Base-by-base conservation (phyloP, 805 yeast genomes). In the Teunomyces kruisii region DNA sequence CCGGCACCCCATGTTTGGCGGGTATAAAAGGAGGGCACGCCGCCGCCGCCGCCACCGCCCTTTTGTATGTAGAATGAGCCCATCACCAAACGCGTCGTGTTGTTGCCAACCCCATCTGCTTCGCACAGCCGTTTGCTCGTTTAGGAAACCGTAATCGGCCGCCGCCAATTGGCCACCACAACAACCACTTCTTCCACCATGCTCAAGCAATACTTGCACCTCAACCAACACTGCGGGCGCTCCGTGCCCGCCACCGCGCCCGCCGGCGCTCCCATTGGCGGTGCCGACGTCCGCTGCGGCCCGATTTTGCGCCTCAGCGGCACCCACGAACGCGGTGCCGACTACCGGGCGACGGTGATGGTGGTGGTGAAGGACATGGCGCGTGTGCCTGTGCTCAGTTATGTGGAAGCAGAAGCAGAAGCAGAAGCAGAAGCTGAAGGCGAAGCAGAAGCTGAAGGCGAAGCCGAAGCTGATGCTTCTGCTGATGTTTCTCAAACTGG, bases 241-340 rank as follows among this genome's bases (percentile, higher is more conserved):
- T 5, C 55, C 16, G 62, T 62, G 5, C 74, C 75, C 13, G 56
- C 56, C 12, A 43, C 51, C 26, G 50, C 58, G 36, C 76, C 76
- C 2, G 47, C 46, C 8, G 54, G 56, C 2, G 59, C 56, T 8
- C 56, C 58, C 12, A 43, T 63, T 28, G 63, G 55, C n/a, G 65
- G 63, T 6, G 44, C 73, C n/a, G 74, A 76, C 32, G 69, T 83
- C 15, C 67, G 74, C 40, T 83, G 88, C 59, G 98, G 98, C 1
- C 98, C 98, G 0, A 69, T 84, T 26, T 65, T 91, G 40, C 72
- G 94, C 46, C 76, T 84, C 39, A 67, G 81, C 47, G 90, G 85
- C 6, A 79, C 85, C 39, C 66, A 72, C 36, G 89, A 86, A 51
- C 67, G 69, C 3, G 61, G 67, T 3, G 52, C 61, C 22, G 68